Evolutionary conservation across 2,329 filamentous ascomycete species (phyloP).

Genomic region (Zymoseptoria tritici): DNA sequence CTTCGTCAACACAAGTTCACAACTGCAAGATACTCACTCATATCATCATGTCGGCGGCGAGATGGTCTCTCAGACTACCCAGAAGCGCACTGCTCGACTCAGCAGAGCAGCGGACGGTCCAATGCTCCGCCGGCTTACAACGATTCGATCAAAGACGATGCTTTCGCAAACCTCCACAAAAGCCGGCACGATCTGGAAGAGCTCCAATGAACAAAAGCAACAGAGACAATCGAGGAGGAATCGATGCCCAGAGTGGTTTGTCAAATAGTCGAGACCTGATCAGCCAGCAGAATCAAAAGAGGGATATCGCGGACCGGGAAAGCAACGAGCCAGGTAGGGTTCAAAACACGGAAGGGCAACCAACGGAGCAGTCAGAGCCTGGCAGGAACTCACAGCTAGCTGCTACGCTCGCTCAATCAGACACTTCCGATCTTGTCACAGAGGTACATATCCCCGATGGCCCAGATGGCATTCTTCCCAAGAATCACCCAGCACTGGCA

Average conservation of each 20-base stretch:
- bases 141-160: conserved; percentile 13
- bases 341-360: conserved; percentile 7
- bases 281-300: not conserved
- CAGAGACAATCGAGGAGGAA: not conserved
- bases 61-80: conserved; percentile 9
- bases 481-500: conserved; percentile 49
- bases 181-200: not conserved
- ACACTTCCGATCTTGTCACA: conserved; percentile 45
- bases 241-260: not conserved
- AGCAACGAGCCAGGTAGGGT: not conserved
- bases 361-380: conserved; percentile 21
- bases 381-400: conserved; percentile 34
- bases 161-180: conserved; percentile 12
- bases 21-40: not conserved
- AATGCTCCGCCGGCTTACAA: not conserved
- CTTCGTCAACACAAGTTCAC: not conserved
- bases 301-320: not conserved
- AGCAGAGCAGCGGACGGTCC: not conserved
- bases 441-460: conserved; percentile 57
- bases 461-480: conserved; percentile 51
- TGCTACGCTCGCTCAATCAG: conserved; percentile 39
- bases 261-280: not conserved
- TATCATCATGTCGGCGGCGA: conserved; percentile 7
- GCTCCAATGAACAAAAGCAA: conserved; percentile 6
- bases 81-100: conserved; percentile 2